phyloP scores from a whole-genome alignment of 345 rosid genomes.

The thale cress (Arabidopsis thaliana) region TAIR10.1 NC_003074.8:3741501-3742000 shows the following conservation, averaged over 20 bases:
- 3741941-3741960: no score
- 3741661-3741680: constrained; percentile 2
- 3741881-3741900: neutral
- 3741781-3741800: neutral
- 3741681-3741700: constrained; percentile 37
- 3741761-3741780: constrained; percentile 2
- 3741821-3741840: no score
- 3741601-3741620: constrained; percentile 23
- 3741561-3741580: neutral
- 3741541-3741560: constrained; percentile 9
- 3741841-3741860: neutral
- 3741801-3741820: constrained; percentile 31
- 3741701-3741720: constrained; percentile 30
- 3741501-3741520: neutral
- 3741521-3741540: neutral
- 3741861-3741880: neutral
- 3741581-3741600: neutral
- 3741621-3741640: constrained; percentile 20
- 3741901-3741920: neutral
- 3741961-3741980: neutral
- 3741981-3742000: no score
- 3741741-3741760: constrained; percentile 10
- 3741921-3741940: neutral
- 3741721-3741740: constrained; percentile 20
- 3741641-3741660: constrained; percentile 17